A percentile compares a stretch with the other conserved stretches of the same genome.
phyloP scores from a whole-genome alignment of 805 yeast species.

The Osmozyma mogii region DNA sequence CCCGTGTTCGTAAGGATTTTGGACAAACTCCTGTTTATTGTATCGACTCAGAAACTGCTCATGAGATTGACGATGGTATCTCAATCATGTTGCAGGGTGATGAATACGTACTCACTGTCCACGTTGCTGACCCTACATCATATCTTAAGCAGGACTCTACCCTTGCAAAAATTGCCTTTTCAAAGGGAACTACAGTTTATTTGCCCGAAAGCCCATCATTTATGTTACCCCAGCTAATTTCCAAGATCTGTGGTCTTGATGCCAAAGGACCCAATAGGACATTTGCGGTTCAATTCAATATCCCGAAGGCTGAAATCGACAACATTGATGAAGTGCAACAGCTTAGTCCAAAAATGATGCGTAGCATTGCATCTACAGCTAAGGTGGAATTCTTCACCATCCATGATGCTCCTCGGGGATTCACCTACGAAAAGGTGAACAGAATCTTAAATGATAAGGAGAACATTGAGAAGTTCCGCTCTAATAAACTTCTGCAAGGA shows the following conservation, averaged over 20 bases:
- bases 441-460: constrained; percentile 29
- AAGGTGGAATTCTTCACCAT: constrained; percentile 19
- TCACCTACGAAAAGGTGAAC: constrained; percentile 62
- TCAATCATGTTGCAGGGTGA: constrained; percentile 38
- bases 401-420: constrained; percentile 24
- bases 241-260: constrained; percentile 42
- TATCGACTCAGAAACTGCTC: constrained; percentile 72
- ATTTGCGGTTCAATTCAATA: constrained; percentile 26
- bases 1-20: constrained; percentile 30
- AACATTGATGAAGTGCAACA: constrained; percentile 9
- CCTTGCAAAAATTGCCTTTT: constrained; percentile 49
- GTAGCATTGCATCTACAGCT: constrained; percentile 12
- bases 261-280: constrained; percentile 33
- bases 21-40: constrained; percentile 57
- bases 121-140: constrained; percentile 85
- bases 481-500: constrained; percentile 6
- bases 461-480: constrained; percentile 6
- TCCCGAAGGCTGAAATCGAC: constrained; percentile 15
- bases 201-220: constrained; percentile 57
- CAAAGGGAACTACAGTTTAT: constrained; percentile 60
- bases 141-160: constrained; percentile 36
- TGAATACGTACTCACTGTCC: constrained; percentile 48
- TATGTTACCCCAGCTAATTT: constrained; percentile 60
- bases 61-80: constrained; percentile 92
- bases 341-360: constrained; percentile 5